Base-by-base conservation (phyloP, 1,284 basidiomycete genomes). In the Grifola frondosa region DNA sequence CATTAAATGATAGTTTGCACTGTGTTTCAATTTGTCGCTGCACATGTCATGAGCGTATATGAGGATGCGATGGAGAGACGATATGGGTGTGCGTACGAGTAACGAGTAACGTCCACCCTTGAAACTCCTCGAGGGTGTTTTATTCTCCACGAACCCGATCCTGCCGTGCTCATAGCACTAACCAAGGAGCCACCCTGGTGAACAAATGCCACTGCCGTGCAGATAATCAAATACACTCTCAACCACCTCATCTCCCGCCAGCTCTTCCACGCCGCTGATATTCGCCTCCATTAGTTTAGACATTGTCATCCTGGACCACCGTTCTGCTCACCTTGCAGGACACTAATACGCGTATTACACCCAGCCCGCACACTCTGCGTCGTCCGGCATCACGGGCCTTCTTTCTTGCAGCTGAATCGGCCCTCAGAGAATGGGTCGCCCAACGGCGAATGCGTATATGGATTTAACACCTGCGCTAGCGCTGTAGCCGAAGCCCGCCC, bases 191-290 rank as follows among this genome's bases (percentile, higher is more conserved):
- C 83, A 0, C 69, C 79, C 4, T 83, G 82, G 6, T 74, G 80
- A 26, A 68, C 84, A 34, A 84, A 79, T 54, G 81, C 83, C 1
- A 68, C 75, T 0, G 72, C 81, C 1, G 70, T 91, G 13, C 88
- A 91, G 58, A 77, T 92, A n/a, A 69, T 92, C 13, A 88, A 92
- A 61, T 92, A 92, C 57, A 92, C 92, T 56, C 69, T 53, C 23
- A 44, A 43, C 15, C 17, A 31, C 28, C 50, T 49, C 34, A 19
- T 15, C 30, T 22, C 19, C n/a, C 10, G 13, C 15, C 15, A 20
- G n/a, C 32, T 20, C 22, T 15, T 19, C 4, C 9, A 9, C 17
- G 24, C 12, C 11, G 9, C 10, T 12, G 22, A 36, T n/a, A 29
- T 40, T 21, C 26, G 41, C 22, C 28, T 38, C 24, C 25, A 21